Evolutionary conservation across 2,329 filamentous ascomycete genomes (phyloP).

Genomic region (Aureobasidium sp.): DNA sequence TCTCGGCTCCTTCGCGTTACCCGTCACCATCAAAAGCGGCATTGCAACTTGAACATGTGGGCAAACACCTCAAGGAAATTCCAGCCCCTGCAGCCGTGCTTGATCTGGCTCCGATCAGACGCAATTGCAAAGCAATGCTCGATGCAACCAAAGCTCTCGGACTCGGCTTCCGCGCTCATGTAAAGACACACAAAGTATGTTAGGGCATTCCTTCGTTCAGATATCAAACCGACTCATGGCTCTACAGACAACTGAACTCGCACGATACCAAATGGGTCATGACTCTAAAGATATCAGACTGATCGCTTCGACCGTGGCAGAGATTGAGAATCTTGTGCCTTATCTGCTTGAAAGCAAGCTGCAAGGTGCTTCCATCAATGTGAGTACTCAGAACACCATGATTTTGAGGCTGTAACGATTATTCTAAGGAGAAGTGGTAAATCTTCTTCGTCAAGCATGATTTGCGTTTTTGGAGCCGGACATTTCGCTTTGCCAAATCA

Average conservation of each 20-base stretch:
- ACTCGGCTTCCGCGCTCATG: constrained; percentile 66
- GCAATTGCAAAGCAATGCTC: constrained; percentile 68
- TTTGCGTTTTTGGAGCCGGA: no score
- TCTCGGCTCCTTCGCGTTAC: constrained; percentile 23
- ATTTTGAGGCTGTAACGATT: no score
- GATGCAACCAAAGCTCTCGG: constrained; percentile 52
- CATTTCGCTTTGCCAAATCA: no score
- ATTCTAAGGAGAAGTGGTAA: no score
- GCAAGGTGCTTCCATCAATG: constrained; percentile 51
- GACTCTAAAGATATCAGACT: constrained; percentile 49
- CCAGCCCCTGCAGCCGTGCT: constrained; percentile 62
- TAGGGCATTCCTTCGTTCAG: not conserved
- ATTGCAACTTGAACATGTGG: constrained; percentile 45
- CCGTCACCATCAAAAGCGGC: constrained; percentile 28
- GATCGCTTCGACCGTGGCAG: constrained; percentile 66
- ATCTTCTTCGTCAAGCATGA: no score
- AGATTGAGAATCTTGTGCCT: constrained; percentile 60
- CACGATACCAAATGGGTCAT: constrained; percentile 62
- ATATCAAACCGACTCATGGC: no score
- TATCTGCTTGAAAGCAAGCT: constrained; percentile 53
- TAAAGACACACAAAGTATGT: constrained; percentile 74
- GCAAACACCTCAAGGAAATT: constrained; percentile 53
- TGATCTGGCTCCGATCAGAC: constrained; percentile 57
- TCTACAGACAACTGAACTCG: constrained; percentile 62
- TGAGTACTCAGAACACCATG: constrained; percentile 38